These are phyloP conservation scores for Xylariomycetidae sp. DNA, from an alignment of 2,329 filamentous ascomycete genomes.

Conservation along the genomic window DNA sequence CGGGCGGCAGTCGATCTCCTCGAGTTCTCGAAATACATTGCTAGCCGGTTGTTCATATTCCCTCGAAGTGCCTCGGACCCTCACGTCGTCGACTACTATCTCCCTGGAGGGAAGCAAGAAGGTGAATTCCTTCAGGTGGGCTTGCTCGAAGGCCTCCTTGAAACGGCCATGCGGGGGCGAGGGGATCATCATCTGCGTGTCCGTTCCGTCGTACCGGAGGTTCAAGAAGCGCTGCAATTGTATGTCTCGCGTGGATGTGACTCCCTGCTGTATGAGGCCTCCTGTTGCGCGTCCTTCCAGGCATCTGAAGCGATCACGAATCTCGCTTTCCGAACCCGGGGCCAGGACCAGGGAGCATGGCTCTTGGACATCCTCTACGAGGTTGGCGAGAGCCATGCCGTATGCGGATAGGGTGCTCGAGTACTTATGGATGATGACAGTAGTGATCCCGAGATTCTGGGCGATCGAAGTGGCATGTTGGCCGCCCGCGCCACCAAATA, in stretches of 20 bases:
- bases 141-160: background rate
- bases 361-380: slow-evolving; percentile 10
- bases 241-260: no score
- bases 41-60: no score
- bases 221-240: no score
- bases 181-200: background rate
- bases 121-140: background rate
- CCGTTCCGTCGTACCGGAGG: background rate
- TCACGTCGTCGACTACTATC: background rate
- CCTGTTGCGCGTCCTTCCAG: no score
- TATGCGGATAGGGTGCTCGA: slow-evolving; percentile 33
- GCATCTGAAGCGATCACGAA: no score
- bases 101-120: background rate
- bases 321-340: no score
- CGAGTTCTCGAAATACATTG: background rate
- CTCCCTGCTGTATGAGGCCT: no score
- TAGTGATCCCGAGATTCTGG: slow-evolving; percentile 31
- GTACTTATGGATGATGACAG: slow-evolving; percentile 35
- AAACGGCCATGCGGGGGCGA: background rate
- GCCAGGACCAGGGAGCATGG: no score
- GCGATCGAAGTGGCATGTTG: slow-evolving; percentile 42
- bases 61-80: background rate
- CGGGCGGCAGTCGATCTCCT: background rate
- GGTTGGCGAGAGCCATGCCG: slow-evolving; percentile 21
- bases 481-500: slow-evolving; percentile 66